A percentile compares a stretch with the other conserved stretches of the same genome.
Conservation (phyloP, 1,139 yeast species). For the Candida sp. region DNA sequence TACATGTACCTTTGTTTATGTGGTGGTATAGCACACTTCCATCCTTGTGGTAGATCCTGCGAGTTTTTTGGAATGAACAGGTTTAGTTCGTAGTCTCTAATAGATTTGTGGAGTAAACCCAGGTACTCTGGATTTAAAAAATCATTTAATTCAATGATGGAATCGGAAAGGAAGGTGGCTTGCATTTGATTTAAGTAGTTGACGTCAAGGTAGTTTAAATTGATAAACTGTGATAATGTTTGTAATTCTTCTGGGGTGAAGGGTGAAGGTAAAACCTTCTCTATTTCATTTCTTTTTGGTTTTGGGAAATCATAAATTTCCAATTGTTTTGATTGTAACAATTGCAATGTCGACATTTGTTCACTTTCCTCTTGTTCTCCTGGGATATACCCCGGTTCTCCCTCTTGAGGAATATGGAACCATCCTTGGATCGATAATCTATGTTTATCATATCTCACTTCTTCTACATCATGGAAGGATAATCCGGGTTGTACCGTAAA, state of each 20-base stretch:
- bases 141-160: conserved; percentile 64
- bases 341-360: conserved; percentile 76
- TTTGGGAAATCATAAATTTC: conserved; percentile 85
- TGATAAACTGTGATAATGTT: conserved; percentile 52
- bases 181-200: conserved; percentile 43
- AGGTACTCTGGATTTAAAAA: conserved; percentile 54
- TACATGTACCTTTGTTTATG: conserved; percentile 89
- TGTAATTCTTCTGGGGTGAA: conserved; percentile 34
- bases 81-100: conserved; percentile 29
- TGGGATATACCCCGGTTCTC: conserved; percentile 78
- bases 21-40: conserved; percentile 93
- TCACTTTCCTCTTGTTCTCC: conserved; percentile 81
- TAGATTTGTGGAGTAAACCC: conserved; percentile 9
- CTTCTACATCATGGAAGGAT: conserved; percentile 97
- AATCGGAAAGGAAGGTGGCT: conserved; percentile 57
- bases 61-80: conserved; percentile 60
- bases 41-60: conserved; percentile 61
- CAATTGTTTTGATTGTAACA: conserved; percentile 70
- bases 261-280: neutral
- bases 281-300: conserved; percentile 33
- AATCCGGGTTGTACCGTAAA: conserved; percentile 96
- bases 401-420: conserved; percentile 96
- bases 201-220: conserved; percentile 45
- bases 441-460: conserved; percentile 86
- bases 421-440: conserved; percentile 95